Conservation (phyloP, 192 early-diverging fungal genomes). For the Coemansia sp. region DNA sequence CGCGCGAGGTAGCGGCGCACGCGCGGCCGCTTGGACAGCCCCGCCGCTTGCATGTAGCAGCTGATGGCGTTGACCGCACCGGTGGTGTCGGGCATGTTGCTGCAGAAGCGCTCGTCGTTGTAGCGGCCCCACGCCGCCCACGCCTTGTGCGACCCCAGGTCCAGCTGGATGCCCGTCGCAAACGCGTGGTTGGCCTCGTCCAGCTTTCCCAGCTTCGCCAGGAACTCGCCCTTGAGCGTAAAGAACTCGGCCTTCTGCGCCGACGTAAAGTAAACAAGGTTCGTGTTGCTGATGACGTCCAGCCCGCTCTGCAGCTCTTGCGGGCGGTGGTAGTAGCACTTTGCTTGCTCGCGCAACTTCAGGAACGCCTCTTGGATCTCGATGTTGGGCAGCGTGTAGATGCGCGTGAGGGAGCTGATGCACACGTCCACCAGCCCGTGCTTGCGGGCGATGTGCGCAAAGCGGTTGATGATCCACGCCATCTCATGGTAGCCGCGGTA, state of each 20-base stretch:
- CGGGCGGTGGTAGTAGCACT: slow-evolving; percentile 93
- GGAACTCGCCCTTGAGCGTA: slow-evolving; percentile 94
- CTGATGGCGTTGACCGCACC: slow-evolving; percentile 90
- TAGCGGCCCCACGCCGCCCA: slow-evolving; percentile 98
- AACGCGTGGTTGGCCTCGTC: slow-evolving; percentile 91
- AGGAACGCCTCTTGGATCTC: slow-evolving; percentile 99
- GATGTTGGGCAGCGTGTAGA: slow-evolving; percentile 99
- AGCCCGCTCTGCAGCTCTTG: slow-evolving; percentile 88
- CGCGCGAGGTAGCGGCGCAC: slow-evolving; percentile 91
- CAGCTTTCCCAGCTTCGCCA: slow-evolving; percentile 82
- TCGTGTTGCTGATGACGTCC: slow-evolving; percentile 99
- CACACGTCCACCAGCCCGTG: slow-evolving; percentile 97
- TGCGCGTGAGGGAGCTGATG: slow-evolving; percentile 88
- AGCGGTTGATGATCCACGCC: slow-evolving; percentile 99
- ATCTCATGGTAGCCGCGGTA: slow-evolving; percentile 99
- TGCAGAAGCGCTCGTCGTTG: slow-evolving; percentile 89
- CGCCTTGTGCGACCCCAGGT: slow-evolving; percentile 85
- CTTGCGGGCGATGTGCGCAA: slow-evolving; percentile 95
- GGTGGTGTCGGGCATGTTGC: slow-evolving; percentile 78
- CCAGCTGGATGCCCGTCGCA: slow-evolving; percentile 88
- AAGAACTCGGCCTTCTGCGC: slow-evolving; percentile 98
- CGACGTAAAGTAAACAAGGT: slow-evolving; percentile 91
- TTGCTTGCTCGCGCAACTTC: slow-evolving; percentile 97
- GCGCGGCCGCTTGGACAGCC: slow-evolving; percentile 82
- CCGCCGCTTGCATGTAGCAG: slow-evolving; percentile 95